Conservation (phyloP, 768 basidiomycete genomes). For the Leccinum variicolor region DNA sequence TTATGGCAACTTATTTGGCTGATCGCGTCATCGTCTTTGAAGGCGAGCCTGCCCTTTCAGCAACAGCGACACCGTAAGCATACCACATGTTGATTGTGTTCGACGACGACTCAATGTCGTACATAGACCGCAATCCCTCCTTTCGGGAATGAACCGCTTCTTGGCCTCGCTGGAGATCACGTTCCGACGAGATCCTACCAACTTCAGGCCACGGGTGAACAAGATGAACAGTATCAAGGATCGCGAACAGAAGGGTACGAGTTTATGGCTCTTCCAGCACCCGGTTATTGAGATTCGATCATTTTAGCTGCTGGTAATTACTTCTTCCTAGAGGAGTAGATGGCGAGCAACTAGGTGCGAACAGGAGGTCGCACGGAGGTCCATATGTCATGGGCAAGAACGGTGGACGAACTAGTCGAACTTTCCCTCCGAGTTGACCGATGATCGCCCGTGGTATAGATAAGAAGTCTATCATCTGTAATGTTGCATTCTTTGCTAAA, state of each 20-base stretch:
- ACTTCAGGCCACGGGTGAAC: conserved; percentile 87
- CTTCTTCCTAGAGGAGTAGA: conserved; percentile 87
- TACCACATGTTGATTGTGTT: not conserved
- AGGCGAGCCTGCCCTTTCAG: conserved; percentile 79
- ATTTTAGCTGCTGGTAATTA: conserved; percentile 73
- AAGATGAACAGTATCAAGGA: conserved; percentile 84
- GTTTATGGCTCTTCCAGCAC: not conserved
- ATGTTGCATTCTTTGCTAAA: no score
- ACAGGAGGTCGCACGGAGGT: not conserved
- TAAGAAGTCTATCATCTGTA: conserved; percentile 6
- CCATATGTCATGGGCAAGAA: not conserved
- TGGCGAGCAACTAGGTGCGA: not conserved
- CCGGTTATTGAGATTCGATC: conserved; percentile 4
- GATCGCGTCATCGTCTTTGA: conserved; percentile 95
- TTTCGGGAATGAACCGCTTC: conserved; percentile 99
- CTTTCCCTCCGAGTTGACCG: conserved; percentile 6
- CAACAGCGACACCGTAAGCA: conserved; percentile 87
- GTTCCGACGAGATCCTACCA: conserved; percentile 96
- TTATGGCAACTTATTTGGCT: conserved; percentile 99
- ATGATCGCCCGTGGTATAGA: conserved; percentile 6
- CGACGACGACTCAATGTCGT: not conserved
- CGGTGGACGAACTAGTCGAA: conserved; percentile 15
- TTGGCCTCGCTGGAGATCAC: conserved; percentile 94
- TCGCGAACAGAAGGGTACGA: conserved; percentile 78
- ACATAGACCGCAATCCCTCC: conserved; percentile 82